Evolutionary conservation across 1,284 basidiomycete species (phyloP).

Genomic region (Caloboletus inedulis): DNA sequence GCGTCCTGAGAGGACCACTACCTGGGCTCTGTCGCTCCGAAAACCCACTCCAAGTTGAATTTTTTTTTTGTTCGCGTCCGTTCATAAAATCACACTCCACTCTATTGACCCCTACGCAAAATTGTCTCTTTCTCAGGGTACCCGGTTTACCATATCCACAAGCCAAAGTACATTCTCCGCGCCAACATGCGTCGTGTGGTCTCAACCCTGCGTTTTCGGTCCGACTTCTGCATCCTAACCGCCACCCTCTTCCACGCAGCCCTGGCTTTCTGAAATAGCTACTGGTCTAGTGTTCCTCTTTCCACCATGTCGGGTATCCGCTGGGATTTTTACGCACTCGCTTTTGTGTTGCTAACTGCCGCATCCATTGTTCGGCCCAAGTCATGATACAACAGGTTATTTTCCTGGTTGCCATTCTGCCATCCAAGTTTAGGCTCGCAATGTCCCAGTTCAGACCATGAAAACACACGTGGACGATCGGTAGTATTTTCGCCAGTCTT

Average conservation of each 20-base stretch:
- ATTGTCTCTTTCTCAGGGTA: constrained; percentile 1
- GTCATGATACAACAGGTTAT: not conserved
- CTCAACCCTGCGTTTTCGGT: constrained; percentile 1
- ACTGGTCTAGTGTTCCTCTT: not conserved
- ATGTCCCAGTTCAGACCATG: constrained; percentile 4
- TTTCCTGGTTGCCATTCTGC: not conserved
- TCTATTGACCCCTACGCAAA: not conserved
- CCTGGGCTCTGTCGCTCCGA: not conserved
- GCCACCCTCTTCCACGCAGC: constrained; percentile 5
- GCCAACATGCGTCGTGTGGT: constrained; percentile 8
- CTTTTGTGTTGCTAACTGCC: not conserved
- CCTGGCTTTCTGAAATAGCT: not conserved
- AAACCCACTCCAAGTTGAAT: not conserved
- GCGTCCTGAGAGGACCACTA: not conserved
- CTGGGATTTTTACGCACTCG: not conserved
- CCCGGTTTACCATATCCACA: constrained; percentile 1
- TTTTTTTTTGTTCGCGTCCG: constrained; percentile 5
- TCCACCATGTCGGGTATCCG: not conserved
- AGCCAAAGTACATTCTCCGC: constrained; percentile 1
- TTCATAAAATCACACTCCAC: constrained; percentile 1
- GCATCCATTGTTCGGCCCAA: constrained; percentile 2
- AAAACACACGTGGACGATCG: constrained; percentile 15
- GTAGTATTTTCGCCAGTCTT: constrained; percentile 17
- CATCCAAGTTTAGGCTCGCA: constrained; percentile 4
- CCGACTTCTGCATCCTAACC: not conserved